These are phyloP conservation scores for Cymbopogon citratus DNA, from an alignment of 176 grass and related monocot species.

Conservation along the genomic window DNA sequence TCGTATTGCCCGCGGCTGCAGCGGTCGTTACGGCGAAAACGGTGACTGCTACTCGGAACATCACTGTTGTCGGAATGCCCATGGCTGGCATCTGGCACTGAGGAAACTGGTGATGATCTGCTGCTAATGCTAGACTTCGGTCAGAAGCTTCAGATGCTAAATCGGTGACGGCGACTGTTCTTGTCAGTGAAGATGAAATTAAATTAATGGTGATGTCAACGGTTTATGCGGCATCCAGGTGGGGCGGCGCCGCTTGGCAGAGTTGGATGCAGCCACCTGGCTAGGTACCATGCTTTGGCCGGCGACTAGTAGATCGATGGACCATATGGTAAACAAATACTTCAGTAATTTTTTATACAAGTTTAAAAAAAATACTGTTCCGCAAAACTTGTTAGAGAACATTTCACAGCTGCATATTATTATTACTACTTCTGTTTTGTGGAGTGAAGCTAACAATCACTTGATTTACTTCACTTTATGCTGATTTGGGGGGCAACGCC, in stretches of 20 bases:
- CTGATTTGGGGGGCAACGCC: neutral
- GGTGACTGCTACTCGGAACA: neutral
- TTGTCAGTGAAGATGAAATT: neutral
- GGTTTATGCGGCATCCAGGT: neutral
- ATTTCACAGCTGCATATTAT: neutral
- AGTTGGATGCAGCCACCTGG: neutral
- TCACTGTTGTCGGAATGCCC: neutral
- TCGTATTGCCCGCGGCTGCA: neutral
- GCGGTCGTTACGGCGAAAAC: neutral
- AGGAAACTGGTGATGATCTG: neutral
- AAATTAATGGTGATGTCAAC: neutral
- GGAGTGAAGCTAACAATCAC: neutral
- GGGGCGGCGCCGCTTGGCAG: neutral
- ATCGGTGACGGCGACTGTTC: neutral
- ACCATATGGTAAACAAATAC: no score
- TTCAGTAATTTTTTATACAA: neutral
- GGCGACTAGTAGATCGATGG: slow-evolving; percentile 13
- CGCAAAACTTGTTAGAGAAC: no score
- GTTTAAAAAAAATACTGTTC: no score
- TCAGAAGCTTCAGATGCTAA: neutral
- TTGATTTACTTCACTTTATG: neutral
- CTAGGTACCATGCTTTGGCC: neutral
- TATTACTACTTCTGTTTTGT: neutral
- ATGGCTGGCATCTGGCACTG: neutral
- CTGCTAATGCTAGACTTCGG: neutral